A percentile compares a stretch with the other conserved stretches of the same genome.
These are phyloP conservation scores for Candida sanyaensis DNA, from an alignment of 1,139 yeast species.

Conservation along the genomic window DNA sequence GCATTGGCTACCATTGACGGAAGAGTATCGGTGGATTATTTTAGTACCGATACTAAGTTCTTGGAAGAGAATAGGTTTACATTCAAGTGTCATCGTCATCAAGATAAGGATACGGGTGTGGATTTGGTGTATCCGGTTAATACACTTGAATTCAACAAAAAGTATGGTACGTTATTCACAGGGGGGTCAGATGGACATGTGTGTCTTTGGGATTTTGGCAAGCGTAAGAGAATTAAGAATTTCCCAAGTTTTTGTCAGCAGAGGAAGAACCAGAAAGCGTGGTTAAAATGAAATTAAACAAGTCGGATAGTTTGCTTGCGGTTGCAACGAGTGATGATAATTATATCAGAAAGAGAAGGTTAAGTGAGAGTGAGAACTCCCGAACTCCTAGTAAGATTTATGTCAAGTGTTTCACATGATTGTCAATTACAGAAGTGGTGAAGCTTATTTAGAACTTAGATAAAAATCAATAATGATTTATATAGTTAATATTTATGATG, in stretches of 20 bases:
- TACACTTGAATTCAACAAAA: slow-evolving; percentile 56
- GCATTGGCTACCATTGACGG: slow-evolving; percentile 88
- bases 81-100: slow-evolving; percentile 75
- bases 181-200: slow-evolving; percentile 81
- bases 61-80: slow-evolving; percentile 62
- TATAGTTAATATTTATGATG: no score
- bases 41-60: slow-evolving; percentile 49
- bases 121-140: slow-evolving; percentile 81
- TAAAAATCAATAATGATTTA: no score
- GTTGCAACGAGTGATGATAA: slow-evolving; percentile 68
- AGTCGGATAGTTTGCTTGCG: slow-evolving; percentile 41
- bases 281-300: slow-evolving; percentile 47
- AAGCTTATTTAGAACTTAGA: no score
- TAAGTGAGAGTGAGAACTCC: slow-evolving; percentile 14
- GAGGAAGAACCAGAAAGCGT: slow-evolving; percentile 35
- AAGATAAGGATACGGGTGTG: slow-evolving; percentile 34
- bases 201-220: slow-evolving; percentile 74
- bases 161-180: slow-evolving; percentile 57
- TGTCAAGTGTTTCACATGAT: slow-evolving; percentile 10
- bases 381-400: slow-evolving; percentile 15
- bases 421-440: slow-evolving; percentile 9
- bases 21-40: slow-evolving; percentile 77
- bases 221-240: slow-evolving; percentile 62
- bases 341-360: slow-evolving; percentile 30
- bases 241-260: slow-evolving; percentile 41